Evolutionary conservation across 2,329 filamentous ascomycete genomes (phyloP).

Genomic region (Cercospora zeae-maydis): DNA sequence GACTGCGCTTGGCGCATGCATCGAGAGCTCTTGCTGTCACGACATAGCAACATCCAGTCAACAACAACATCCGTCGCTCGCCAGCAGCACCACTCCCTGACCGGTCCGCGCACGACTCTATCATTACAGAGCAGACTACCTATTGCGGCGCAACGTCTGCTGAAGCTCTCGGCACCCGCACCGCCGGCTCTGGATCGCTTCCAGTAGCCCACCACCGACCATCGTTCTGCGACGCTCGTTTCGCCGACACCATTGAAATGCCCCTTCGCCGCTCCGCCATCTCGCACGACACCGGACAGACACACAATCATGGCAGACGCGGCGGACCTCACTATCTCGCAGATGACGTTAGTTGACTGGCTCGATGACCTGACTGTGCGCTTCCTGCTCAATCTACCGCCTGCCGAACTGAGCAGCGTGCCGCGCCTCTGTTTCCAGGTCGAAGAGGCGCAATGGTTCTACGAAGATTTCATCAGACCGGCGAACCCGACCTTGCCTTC

Average conservation of each 20-base stretch:
- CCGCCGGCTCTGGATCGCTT: slow-evolving; percentile 11
- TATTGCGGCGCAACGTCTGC: slow-evolving; percentile 1
- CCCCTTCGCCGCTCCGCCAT: slow-evolving; percentile 17
- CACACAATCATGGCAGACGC: slow-evolving; percentile 53
- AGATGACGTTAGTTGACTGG: slow-evolving; percentile 90
- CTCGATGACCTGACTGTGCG: slow-evolving; percentile 96
- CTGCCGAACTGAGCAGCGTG: slow-evolving; percentile 83
- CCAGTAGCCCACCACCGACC: slow-evolving; percentile 6
- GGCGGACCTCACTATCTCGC: slow-evolving; percentile 48
- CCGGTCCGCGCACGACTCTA: neutral
- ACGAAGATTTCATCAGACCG: slow-evolving; percentile 97
- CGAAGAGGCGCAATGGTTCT: slow-evolving; percentile 99
- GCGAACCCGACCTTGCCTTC: slow-evolving; percentile 72
- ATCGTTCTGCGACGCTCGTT: neutral
- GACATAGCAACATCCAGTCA: neutral
- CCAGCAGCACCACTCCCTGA: neutral
- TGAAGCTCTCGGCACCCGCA: slow-evolving; percentile 3
- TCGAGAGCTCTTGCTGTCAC: neutral
- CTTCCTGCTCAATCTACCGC: slow-evolving; percentile 94
- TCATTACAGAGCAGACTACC: slow-evolving; percentile 1
- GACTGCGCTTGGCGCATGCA: neutral
- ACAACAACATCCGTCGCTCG: neutral
- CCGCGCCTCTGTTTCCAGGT: slow-evolving; percentile 97
- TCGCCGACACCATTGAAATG: slow-evolving; percentile 19
- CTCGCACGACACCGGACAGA: slow-evolving; percentile 45